Percentiles rank a stretch among this genome's conserved stretches.
Conservation (phyloP, 1,284 basidiomycete genomes). For the Ceratobasidium sp. region DNA sequence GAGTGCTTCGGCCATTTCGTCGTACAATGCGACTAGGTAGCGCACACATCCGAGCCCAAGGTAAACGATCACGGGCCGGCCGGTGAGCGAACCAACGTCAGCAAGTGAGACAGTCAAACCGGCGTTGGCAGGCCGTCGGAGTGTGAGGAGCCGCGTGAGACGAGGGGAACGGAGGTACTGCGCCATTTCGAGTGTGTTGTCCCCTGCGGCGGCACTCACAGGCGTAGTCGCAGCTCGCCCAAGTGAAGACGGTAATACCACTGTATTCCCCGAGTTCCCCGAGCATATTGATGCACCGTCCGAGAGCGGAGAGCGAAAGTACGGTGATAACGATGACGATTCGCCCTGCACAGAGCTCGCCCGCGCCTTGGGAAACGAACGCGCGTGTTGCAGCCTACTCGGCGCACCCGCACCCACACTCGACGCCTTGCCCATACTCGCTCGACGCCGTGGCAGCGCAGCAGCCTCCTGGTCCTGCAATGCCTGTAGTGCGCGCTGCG, state of each 20-base stretch:
- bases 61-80: constrained; percentile 88
- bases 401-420: constrained; percentile 48
- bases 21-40: constrained; percentile 92
- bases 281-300: constrained; percentile 37
- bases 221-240: neutral
- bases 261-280: constrained; percentile 28
- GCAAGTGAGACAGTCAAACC: constrained; percentile 85
- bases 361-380: constrained; percentile 25
- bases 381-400: constrained; percentile 33
- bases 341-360: constrained; percentile 18
- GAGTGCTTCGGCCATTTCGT: constrained; percentile 90
- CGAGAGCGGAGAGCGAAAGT: constrained; percentile 26
- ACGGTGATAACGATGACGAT: constrained; percentile 9
- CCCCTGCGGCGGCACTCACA: constrained; percentile 4
- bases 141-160: constrained; percentile 80
- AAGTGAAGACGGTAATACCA: constrained; percentile 22
- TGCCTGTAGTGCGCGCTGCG: constrained; percentile 55
- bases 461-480: constrained; percentile 15
- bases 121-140: constrained; percentile 80
- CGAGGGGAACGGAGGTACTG: constrained; percentile 84
- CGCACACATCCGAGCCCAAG: constrained; percentile 93
- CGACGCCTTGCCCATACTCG: constrained; percentile 14
- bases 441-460: constrained; percentile 2
- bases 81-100: constrained; percentile 82
- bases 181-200: constrained; percentile 61